Evolutionary conservation across 1,284 basidiomycete genomes (phyloP).

Genomic region (Ganoderma boninense): DNA sequence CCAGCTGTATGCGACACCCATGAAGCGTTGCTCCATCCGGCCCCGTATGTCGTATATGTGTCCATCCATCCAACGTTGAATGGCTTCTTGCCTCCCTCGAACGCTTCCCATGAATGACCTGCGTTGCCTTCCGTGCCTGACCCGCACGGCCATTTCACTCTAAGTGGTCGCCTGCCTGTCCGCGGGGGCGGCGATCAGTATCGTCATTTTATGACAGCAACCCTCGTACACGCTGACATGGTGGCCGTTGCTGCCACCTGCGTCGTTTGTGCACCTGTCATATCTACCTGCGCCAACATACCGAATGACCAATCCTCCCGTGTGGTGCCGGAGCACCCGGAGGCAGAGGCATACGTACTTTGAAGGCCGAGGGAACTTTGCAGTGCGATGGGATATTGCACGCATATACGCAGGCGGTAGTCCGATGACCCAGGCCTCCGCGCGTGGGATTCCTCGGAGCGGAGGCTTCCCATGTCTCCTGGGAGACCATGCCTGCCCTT

Average conservation of each 20-base stretch:
- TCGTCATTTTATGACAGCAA: not conserved
- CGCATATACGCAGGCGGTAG: not conserved
- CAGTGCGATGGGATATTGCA: not conserved
- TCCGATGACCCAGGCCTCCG: not conserved
- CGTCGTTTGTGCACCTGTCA: conserved; percentile 3
- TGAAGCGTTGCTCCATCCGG: conserved; percentile 1
- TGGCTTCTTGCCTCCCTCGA: not conserved
- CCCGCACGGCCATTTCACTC: not conserved
- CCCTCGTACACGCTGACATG: not conserved
- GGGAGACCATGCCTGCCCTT: conserved; percentile 4
- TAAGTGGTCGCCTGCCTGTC: not conserved
- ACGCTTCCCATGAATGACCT: conserved; percentile 4
- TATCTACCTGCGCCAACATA: not conserved
- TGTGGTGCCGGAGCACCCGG: not conserved
- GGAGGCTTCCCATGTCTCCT: not conserved
- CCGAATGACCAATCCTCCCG: not conserved
- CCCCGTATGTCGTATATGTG: not conserved
- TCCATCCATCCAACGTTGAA: conserved; percentile 5
- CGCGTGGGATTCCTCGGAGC: not conserved
- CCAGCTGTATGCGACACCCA: not conserved
- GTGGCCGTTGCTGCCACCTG: not conserved
- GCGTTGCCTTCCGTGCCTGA: not conserved
- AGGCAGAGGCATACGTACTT: conserved; percentile 4
- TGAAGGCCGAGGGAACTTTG: conserved; percentile 1
- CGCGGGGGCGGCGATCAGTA: not conserved